phyloP scores from a whole-genome alignment of 2,329 filamentous ascomycete genomes.

The Beauveria sp. region DNA sequence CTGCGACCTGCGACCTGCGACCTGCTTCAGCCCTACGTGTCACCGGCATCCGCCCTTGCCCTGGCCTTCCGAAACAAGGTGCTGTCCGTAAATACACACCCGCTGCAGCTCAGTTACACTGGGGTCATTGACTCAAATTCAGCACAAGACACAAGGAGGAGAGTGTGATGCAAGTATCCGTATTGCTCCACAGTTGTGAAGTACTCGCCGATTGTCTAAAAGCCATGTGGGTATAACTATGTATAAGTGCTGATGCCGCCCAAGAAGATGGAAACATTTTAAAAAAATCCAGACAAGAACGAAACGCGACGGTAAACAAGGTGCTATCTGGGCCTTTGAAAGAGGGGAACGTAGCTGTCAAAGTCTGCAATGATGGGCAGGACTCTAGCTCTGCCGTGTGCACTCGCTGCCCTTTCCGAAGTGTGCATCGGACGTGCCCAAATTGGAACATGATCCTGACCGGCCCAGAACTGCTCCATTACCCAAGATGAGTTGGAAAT shows the following conservation, averaged over 20 bases:
- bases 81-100: not conserved
- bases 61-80: not conserved
- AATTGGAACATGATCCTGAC: not conserved
- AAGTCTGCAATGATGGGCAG: not conserved
- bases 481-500: not conserved
- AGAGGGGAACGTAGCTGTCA: not conserved
- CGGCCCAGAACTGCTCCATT: not conserved
- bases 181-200: not conserved
- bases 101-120: not conserved
- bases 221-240: not conserved
- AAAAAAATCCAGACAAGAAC: not conserved
- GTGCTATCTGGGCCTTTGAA: not conserved
- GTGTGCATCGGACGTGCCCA: not conserved
- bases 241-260: not conserved
- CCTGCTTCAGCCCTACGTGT: not conserved
- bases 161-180: not conserved
- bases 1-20: not conserved
- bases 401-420: not conserved
- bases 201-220: not conserved
- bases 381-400: not conserved
- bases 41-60: not conserved
- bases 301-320: not conserved
- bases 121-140: not conserved
- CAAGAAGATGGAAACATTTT: not conserved
- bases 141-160: not conserved